Evolutionary conservation across 257 asterid species (phyloP), one percentile per base, ranked within the genome.

Genomic region (Solanum corneliomulleri): DNA sequence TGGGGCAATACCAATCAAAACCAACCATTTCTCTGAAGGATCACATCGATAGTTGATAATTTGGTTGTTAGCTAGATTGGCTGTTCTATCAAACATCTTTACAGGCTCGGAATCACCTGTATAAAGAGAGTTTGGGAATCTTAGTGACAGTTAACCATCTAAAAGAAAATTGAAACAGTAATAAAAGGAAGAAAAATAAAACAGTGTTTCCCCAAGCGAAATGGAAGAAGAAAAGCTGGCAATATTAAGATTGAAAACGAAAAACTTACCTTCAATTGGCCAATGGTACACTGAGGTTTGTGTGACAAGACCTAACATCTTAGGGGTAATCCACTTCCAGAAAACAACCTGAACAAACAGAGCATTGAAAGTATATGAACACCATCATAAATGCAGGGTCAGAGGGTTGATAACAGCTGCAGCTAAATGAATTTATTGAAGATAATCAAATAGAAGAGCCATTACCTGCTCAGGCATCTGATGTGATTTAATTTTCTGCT

Each of bases 401-500:
- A 49, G 44, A 80, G 49, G 44, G 23, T 80, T 15, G 42, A 81
- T 11, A 29, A 20, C 31, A 29, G 21, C 45, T 81, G 20, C 20
- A 81, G 45, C 69, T 29, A 49, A 72, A 69, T 72, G 75, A 86
- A 41, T 52, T 5, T 31, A 74, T 42, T 9, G 39, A 72, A 33
- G 76, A 41, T 23, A 52, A 85, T 49, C 45, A 71, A 85, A 49
- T 47, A 71, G 74, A 85, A 86, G 81, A 74, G 37, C 18, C 23
- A 64, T 77, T 90, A 93, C 99, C 99, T 96, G 99, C 95, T 97
- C 99, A 81, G 99, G 98, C 99, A 97, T 97, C 94, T 94, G 98
- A 91, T 96, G 92, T 5, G 99, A 95, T 91, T 97, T 97, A 68
- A 97, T 91, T 91, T 97, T 97, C 86, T 98, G 94, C 88, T 97